A percentile compares a stretch with the other conserved stretches of the same genome.
phyloP scores from a whole-genome alignment of 495 filamentous ascomycete genomes.

The Lasiosphaeria miniovina region DNA sequence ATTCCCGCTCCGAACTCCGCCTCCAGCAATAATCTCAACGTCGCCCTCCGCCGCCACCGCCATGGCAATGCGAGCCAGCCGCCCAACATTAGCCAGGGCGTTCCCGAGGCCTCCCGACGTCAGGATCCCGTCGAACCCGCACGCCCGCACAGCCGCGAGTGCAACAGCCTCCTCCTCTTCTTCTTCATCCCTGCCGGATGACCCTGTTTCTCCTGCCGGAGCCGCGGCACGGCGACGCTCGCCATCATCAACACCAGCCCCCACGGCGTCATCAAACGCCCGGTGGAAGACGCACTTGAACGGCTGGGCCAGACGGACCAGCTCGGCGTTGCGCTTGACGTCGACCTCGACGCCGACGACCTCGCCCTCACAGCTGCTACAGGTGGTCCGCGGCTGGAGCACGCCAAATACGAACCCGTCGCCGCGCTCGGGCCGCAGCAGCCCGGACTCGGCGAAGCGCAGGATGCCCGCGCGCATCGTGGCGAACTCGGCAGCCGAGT shows the following conservation, averaged over 20 bases:
- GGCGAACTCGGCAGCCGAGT: constrained; percentile 31
- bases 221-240: not conserved
- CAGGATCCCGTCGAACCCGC: constrained; percentile 38
- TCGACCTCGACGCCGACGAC: constrained; percentile 28
- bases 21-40: constrained; percentile 41
- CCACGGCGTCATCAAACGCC: constrained; percentile 41
- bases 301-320: constrained; percentile 27
- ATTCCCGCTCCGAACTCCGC: constrained; percentile 38
- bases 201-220: not conserved
- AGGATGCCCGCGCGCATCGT: constrained; percentile 30
- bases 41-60: constrained; percentile 8
- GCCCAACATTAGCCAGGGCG: constrained; percentile 24
- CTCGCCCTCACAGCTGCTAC: not conserved
- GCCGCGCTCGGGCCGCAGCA: constrained; percentile 26
- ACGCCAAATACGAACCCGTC: constrained; percentile 49
- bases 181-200: not conserved
- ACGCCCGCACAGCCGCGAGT: constrained; percentile 23
- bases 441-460: constrained; percentile 24
- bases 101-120: constrained; percentile 40
- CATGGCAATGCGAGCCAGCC: constrained; percentile 26
- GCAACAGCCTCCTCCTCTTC: constrained; percentile 17
- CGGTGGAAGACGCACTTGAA: constrained; percentile 38
- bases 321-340: constrained; percentile 17
- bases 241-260: no score
- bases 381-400: constrained; percentile 4